A percentile compares a stretch with the other conserved stretches of the same genome.
These are phyloP conservation scores for Hyphopichia fennica DNA, from an alignment of 1,139 yeast species.

Conservation along the genomic window DNA sequence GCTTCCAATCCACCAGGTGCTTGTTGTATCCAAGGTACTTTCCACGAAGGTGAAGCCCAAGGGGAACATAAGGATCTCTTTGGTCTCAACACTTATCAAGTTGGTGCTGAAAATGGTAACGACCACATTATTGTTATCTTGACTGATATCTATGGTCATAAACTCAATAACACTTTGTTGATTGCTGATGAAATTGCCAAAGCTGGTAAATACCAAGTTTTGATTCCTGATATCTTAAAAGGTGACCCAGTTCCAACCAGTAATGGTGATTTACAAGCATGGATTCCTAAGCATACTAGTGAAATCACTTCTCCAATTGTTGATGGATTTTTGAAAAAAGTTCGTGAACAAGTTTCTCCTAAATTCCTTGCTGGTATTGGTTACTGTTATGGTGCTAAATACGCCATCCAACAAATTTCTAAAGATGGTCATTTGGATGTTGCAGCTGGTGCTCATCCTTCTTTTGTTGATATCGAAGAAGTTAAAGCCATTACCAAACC, in stretches of 20 bases:
- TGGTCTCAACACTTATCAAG: constrained; percentile 55
- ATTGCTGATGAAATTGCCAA: constrained; percentile 72
- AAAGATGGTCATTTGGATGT: constrained; percentile 50
- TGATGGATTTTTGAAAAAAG: constrained; percentile 41
- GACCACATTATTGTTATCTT: constrained; percentile 56
- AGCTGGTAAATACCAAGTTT: constrained; percentile 58
- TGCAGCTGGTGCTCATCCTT: constrained; percentile 82
- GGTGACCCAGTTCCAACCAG: constrained; percentile 45
- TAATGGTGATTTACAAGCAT: constrained; percentile 32
- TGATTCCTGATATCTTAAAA: constrained; percentile 71
- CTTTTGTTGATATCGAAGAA: constrained; percentile 65
- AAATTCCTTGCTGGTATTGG: constrained; percentile 64
- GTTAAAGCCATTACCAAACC: constrained; percentile 60
- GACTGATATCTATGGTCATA: constrained; percentile 70
- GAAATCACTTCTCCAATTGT: constrained; percentile 42
- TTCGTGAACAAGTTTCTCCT: constrained; percentile 48
- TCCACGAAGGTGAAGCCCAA: constrained; percentile 52
- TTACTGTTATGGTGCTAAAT: constrained; percentile 85
- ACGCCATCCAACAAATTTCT: constrained; percentile 53
- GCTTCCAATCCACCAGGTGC: constrained; percentile 54
- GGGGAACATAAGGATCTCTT: constrained; percentile 44
- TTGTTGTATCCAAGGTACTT: constrained; percentile 44
- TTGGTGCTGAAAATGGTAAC: constrained; percentile 46
- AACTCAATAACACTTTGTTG: constrained; percentile 53
- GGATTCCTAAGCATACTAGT: constrained; percentile 57